Evolutionary conservation across 331 rosid species (phyloP), one percentile per base, ranked within the genome.

Genomic region (Pyracantha coccinea): DNA sequence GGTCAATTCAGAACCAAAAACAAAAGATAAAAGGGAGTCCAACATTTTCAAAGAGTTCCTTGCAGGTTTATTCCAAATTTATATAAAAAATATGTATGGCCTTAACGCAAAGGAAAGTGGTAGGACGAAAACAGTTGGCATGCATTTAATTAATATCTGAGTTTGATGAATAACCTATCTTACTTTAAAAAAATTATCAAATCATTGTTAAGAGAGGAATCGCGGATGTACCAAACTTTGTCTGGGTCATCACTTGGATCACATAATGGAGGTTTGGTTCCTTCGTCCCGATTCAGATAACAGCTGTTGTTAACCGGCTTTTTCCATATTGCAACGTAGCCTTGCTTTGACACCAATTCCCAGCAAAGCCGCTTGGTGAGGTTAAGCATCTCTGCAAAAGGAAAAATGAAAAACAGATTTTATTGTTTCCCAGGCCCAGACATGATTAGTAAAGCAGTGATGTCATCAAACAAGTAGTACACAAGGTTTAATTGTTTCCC

Each of bases 341-440:
- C 96, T 78, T 92, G 93, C 74, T 87, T 94, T 77, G 92, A 88
- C 76, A 94, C 73, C 58, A 92, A 84, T 74, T 85, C 81, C 97
- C 99, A 94, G 87, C 97, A 94, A 45, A 94, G 93, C 45, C 91
- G 93, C 53, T 85, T 77, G 50, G 97, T 94, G 69, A 94, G 96
- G 78, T 88, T 87, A 59, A 90, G 85, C 99, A 94, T 94, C 88
- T 92, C 99, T 94, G 93, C 52, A 66, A 54, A 84, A 21, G 71
- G 64, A 74, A 15, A 67, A 54, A 35, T 11, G 23, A 20, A 31
- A 21, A 59, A n/a, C 47, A 50, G 17, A 8, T 23, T 61, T 55
- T 76, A 58, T 68, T 69, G 47, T 47, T 59, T 47, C 33, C n/a
- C 13, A 13, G 24, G 20, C 33, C 31, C 75, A 60, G 44, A 63